Evolutionary conservation across 1,284 basidiomycete genomes (phyloP).

Genomic region (Lentinula novae-zelandiae): DNA sequence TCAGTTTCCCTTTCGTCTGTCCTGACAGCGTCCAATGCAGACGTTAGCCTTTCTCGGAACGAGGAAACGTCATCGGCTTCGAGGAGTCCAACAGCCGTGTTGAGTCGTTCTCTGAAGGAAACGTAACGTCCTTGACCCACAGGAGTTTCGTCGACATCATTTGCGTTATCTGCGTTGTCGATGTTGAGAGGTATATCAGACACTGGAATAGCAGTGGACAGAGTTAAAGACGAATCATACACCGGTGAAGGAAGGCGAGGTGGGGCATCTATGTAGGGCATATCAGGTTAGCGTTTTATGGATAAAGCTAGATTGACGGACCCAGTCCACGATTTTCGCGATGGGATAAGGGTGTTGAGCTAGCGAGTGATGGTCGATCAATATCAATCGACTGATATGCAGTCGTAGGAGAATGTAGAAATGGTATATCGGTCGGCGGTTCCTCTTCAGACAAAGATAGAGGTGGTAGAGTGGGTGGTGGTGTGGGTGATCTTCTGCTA

Average conservation of each 20-base stretch:
- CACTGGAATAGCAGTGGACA: conserved; percentile 14
- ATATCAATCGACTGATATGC: neutral
- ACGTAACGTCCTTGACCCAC: neutral
- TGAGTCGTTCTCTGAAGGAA: conserved; percentile 11
- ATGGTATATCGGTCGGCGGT: conserved; percentile 14
- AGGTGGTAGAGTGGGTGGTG: conserved; percentile 34
- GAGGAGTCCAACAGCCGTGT: conserved; percentile 5
- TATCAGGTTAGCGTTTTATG: neutral
- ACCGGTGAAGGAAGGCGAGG: conserved; percentile 23
- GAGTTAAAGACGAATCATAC: conserved; percentile 20
- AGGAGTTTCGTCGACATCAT: neutral
- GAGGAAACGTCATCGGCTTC: conserved; percentile 8
- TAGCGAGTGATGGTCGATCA: conserved; percentile 17
- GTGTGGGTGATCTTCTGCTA: conserved; percentile 20
- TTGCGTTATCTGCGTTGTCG: neutral
- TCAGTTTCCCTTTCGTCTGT: neutral
- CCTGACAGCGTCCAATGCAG: conserved; percentile 16
- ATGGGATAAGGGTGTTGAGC: conserved; percentile 1
- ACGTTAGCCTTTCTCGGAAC: conserved; percentile 17
- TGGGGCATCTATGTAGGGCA: neutral
- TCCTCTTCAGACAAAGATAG: conserved; percentile 21
- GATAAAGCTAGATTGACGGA: neutral
- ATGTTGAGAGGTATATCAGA: neutral
- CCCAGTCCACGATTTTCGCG: neutral
- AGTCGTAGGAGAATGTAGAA: conserved; percentile 17